These are phyloP conservation scores for Cucumis sativus DNA, from an alignment of 306 rosid species.

Conservation along the genomic window Cucumber_9930_V3 NC_026657.2:29744001-29744500, in stretches of 20 bases:
- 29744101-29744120: not conserved
- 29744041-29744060: not conserved
- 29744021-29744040: constrained; percentile 49
- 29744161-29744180: not conserved
- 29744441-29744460: constrained; percentile 85
- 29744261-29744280: constrained; percentile 92
- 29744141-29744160: not conserved
- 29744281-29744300: constrained; percentile 79
- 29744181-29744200: not conserved
- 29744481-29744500: constrained; percentile 93
- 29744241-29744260: constrained; percentile 81
- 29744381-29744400: constrained; percentile 90
- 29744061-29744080: not conserved
- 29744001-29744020: constrained; percentile 76
- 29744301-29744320: constrained; percentile 92
- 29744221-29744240: not conserved
- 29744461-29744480: constrained; percentile 72
- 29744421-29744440: constrained; percentile 83
- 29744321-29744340: constrained; percentile 71
- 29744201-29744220: not conserved
- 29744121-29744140: not conserved
- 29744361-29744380: constrained; percentile 45
- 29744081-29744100: not conserved
- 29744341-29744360: constrained; percentile 61
- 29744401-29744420: constrained; percentile 86